These are phyloP conservation scores for Cladosporium velox DNA, from an alignment of 2,329 filamentous ascomycete genomes.

Conservation along the genomic window DNA sequence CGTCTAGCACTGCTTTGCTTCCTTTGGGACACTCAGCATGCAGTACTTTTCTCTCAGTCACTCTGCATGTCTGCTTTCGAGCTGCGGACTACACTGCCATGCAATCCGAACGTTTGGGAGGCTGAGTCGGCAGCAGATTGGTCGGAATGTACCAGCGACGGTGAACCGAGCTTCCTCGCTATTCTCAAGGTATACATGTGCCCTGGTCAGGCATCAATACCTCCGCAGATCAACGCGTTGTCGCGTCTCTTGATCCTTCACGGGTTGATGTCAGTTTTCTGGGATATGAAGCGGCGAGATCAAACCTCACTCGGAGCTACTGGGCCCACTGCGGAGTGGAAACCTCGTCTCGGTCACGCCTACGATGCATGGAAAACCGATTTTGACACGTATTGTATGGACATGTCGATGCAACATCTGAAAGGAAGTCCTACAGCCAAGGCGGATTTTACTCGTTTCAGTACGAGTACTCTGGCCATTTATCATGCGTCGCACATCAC, in stretches of 20 bases:
- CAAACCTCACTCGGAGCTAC: slow-evolving; percentile 56
- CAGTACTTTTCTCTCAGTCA: slow-evolving; percentile 65
- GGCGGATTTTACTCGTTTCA: slow-evolving; percentile 50
- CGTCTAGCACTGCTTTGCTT: slow-evolving; percentile 63
- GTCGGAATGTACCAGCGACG: slow-evolving; percentile 31
- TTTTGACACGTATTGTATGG: slow-evolving; percentile 55
- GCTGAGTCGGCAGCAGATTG: slow-evolving; percentile 56
- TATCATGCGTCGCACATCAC: slow-evolving; percentile 61
- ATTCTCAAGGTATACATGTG: slow-evolving; percentile 60
- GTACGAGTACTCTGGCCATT: slow-evolving; percentile 55
- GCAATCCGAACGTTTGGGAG: slow-evolving; percentile 59
- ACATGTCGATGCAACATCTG: slow-evolving; percentile 37
- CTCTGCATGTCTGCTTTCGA: slow-evolving; percentile 68
- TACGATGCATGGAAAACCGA: slow-evolving; percentile 62
- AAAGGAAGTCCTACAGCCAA: slow-evolving; percentile 35
- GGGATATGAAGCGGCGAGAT: slow-evolving; percentile 63
- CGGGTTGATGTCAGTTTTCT: slow-evolving; percentile 63
- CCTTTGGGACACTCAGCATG: slow-evolving; percentile 67
- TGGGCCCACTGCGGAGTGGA: slow-evolving; percentile 49
- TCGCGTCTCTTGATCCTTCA: slow-evolving; percentile 60
- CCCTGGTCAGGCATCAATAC: slow-evolving; percentile 41
- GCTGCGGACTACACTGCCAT: slow-evolving; percentile 59
- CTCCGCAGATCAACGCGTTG: slow-evolving; percentile 51
- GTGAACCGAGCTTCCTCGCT: slow-evolving; percentile 49
- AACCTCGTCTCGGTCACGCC: slow-evolving; percentile 52